Conservation (phyloP, 805 yeast species). For the Zygosaccharomyces rouxii region DNA sequence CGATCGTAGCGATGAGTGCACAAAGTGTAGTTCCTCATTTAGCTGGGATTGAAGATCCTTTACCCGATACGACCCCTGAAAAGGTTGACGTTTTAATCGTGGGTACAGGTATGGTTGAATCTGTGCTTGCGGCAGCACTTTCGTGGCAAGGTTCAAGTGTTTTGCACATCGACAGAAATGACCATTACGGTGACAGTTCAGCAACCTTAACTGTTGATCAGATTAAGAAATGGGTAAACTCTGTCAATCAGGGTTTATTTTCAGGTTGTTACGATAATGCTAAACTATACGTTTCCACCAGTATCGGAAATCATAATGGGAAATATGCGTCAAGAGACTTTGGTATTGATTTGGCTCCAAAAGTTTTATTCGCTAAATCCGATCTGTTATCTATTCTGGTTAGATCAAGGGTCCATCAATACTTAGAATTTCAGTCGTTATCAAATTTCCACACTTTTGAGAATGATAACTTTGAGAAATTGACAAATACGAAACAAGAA, state of each 20-base stretch:
- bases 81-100: constrained; percentile 83
- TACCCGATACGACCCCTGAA: constrained; percentile 55
- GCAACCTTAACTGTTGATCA: constrained; percentile 88
- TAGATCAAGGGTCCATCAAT: constrained; percentile 82
- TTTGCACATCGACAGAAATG: constrained; percentile 79
- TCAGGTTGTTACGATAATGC: constrained; percentile 57
- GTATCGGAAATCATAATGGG: constrained; percentile 34
- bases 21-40: constrained; percentile 55
- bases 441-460: constrained; percentile 91
- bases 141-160: constrained; percentile 99
- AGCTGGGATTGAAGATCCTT: constrained; percentile 75
- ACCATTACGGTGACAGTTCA: constrained; percentile 82
- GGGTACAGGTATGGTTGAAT: constrained; percentile 90
- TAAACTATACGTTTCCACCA: constrained; percentile 69
- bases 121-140: constrained; percentile 85
- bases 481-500: constrained; percentile 84
- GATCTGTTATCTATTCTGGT: constrained; percentile 75
- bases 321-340: constrained; percentile 62
- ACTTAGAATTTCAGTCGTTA: constrained; percentile 86
- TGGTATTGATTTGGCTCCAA: constrained; percentile 85
- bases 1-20: constrained; percentile 36
- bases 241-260: constrained; percentile 47
- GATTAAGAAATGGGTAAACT: constrained; percentile 72
- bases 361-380: constrained; percentile 83
- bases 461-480: constrained; percentile 82